Base-by-base conservation (phyloP, 257 asterid genomes). In the Solanum chiquidenum region DNA sequence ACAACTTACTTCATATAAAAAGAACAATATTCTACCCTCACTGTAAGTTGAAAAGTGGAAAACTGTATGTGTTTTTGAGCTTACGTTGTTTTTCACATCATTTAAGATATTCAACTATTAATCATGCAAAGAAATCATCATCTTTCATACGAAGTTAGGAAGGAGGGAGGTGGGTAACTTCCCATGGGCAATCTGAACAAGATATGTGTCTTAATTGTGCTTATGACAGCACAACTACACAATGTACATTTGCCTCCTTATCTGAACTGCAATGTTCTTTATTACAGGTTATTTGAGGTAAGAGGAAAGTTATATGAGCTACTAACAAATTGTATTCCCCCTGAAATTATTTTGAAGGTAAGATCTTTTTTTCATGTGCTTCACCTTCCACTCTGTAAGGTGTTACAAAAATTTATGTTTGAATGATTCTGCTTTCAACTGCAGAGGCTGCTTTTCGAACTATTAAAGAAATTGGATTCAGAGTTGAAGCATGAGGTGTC, bases 221-320 rank as follows among this genome's bases (percentile, higher is more conserved):
- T 44, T 23, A 79, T 79, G 66, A 44, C 27, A 46, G 5, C 66
- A 23, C n/a, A 29, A 40, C 35, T n/a, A 27, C 12, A 79, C 85
- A 25, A 27, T 44, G 9, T 79, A 25, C 40, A 27, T 44, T 79
- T 79, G 16, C 66, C 27, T 79, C 66, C 33, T n/a, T 25, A 44
- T 77, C 62, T 77, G 12, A 27, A 89, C 35, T 60, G 55, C 52
- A n/a, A 75, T 31, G 83, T 88, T 87, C 46, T 23, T 83, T 84
- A 83, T n/a, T 87, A 35, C 91, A 97, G 99, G 95, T 89, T 97
- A 93, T 97, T 95, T 89, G 96, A 95, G 91, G 98, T 97, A 88
- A 93, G 99, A 87, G 99, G 99, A 86, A 95, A 95, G 93, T 91
- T 97, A 82, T 97, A 95, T 89, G 99, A 97, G 91, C 96, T 97